A percentile compares a stretch with the other conserved stretches of the same genome.
Conservation (phyloP, 1,139 yeast genomes). For the Magnusiomyces sp. region DNA sequence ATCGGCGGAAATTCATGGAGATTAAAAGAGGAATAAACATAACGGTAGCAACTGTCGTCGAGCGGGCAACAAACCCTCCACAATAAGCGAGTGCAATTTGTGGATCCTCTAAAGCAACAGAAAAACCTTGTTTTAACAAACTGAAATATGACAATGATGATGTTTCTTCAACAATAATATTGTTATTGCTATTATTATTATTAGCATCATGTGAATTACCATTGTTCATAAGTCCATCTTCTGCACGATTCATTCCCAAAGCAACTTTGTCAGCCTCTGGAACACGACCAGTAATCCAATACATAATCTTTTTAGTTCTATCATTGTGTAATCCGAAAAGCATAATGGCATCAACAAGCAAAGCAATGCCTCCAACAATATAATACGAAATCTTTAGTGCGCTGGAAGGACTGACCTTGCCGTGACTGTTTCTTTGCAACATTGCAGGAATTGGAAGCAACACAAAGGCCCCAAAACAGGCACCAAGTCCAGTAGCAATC, state of each 20-base stretch:
- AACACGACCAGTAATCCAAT: slow-evolving; percentile 23
- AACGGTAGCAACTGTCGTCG: slow-evolving; percentile 53
- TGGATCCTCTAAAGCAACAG: slow-evolving; percentile 31
- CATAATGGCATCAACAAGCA: slow-evolving; percentile 36
- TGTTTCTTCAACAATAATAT: slow-evolving; percentile 15
- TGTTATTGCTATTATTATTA: neutral
- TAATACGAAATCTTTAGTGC: slow-evolving; percentile 44
- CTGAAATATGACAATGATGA: slow-evolving; percentile 28
- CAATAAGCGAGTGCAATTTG: slow-evolving; percentile 44
- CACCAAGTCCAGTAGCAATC: slow-evolving; percentile 58
- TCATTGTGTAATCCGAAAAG: slow-evolving; percentile 43
- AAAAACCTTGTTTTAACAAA: slow-evolving; percentile 41
- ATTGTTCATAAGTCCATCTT: slow-evolving; percentile 11
- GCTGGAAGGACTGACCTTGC: slow-evolving; percentile 31
- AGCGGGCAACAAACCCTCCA: slow-evolving; percentile 58
- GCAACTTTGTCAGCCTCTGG: slow-evolving; percentile 28
- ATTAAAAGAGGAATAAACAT: slow-evolving; percentile 59
- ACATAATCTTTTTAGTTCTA: slow-evolving; percentile 28
- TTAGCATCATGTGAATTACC: slow-evolving; percentile 9
- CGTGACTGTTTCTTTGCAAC: slow-evolving; percentile 38
- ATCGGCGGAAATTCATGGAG: slow-evolving; percentile 13
- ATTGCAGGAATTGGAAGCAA: slow-evolving; percentile 66
- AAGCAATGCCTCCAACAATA: slow-evolving; percentile 40
- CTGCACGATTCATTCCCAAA: slow-evolving; percentile 14
- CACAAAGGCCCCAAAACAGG: slow-evolving; percentile 51